Evolutionary conservation across 805 yeast genomes (phyloP), one percentile per base, ranked within the genome.

Genomic region (Suhomyces xylopsoci): DNA sequence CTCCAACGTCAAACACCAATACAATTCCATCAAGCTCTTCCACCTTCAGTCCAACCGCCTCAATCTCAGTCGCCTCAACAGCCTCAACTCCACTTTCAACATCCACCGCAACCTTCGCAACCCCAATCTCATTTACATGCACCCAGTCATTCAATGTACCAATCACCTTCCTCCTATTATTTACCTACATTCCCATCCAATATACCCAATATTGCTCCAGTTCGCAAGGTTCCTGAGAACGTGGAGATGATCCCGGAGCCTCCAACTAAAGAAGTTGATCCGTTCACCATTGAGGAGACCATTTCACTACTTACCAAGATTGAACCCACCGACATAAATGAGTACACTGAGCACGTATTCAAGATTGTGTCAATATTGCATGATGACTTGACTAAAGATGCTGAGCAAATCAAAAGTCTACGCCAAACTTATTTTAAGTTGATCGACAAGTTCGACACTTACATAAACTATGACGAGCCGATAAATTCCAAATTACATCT

Each of bases 291-390:
- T 28, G 61, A 61, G n/a, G 73, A 73, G 34, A 56, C 62, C 28
- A 58, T 71, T 6, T 58, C 62, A 9, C 51, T 73, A 5, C 59
- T 75, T 12, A 48, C 58, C 8, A 49, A 49, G 17, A 70, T 71
- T 7, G 51, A 49, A 7, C 79, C 80, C 0, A 49, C 56, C 14
- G 57, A 60, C n/a, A 60, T 67, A 30, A 64, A 61, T 19, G 78
- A 75, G 58, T 75, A 74, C 53, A 58, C 69, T 9, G 76, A 71
- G 41, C 79, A 75, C 51, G 45, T 75, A 4, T 63, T 58, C 55
- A 71, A 71, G 50, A 51, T 75, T 7, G 58, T 69, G 3, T 53
- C 62, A 3, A 46, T 73, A 19, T 49, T 73, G 15, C 58, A 63
- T 50, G 63, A 63, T 25, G 59, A 62, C 40, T 48, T 45, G 9